Conservation (phyloP, 2,329 filamentous ascomycete species). For the Cytospora paraplurivora region DNA sequence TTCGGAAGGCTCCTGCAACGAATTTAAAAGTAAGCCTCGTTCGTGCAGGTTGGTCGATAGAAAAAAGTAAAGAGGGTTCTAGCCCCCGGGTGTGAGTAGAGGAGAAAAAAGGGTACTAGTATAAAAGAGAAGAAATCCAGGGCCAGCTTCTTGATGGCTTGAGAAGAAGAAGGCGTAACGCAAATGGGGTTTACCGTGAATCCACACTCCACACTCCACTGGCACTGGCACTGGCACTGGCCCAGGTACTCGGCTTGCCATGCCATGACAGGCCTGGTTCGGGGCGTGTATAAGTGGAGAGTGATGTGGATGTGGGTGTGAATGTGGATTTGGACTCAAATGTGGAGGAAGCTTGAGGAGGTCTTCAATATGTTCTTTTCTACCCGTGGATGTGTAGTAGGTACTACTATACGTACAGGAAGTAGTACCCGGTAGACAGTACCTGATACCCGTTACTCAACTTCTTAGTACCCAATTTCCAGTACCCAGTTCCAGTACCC, state of each 20-base stretch:
- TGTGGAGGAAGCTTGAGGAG: no score
- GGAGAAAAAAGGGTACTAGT: constrained; percentile 25
- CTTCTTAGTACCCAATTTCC: background rate
- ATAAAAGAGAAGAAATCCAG: constrained; percentile 20
- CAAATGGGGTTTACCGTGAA: constrained; percentile 21
- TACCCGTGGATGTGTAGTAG: background rate
- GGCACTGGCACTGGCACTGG: background rate
- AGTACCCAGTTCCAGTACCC: background rate
- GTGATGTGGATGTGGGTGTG: constrained; percentile 22
- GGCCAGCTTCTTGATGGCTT: constrained; percentile 16
- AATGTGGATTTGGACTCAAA: background rate
- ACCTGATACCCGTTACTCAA: constrained; percentile 10
- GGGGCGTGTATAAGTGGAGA: constrained; percentile 23
- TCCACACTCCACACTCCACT: background rate
- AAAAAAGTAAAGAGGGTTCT: constrained; percentile 19
- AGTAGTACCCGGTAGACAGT: constrained; percentile 11
- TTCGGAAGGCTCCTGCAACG: constrained; percentile 21
- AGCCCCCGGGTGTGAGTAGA: constrained; percentile 22
- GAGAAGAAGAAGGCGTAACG: constrained; percentile 19
- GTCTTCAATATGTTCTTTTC: background rate
- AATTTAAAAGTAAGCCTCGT: constrained; percentile 21
- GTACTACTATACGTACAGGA: constrained; percentile 23
- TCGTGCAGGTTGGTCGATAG: constrained; percentile 24
- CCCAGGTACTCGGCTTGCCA: constrained; percentile 13
- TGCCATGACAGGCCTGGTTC: constrained; percentile 24